Evolutionary conservation across 306 rosid species (phyloP).

Genomic region (Dicorynia guianensis): DNA sequence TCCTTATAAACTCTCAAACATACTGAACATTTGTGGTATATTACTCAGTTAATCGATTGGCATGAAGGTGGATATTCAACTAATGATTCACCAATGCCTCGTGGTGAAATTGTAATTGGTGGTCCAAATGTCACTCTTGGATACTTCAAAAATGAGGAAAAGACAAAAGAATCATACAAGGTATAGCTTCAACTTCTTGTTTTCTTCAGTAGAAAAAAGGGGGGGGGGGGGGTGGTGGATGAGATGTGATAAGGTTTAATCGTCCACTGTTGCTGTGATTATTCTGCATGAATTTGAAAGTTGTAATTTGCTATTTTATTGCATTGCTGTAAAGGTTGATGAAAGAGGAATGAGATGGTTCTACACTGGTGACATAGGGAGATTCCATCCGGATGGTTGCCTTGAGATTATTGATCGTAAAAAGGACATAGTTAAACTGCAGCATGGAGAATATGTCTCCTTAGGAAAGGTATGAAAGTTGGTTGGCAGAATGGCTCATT

Average conservation of each 20-base stretch:
- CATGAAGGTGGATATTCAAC: conserved; percentile 87
- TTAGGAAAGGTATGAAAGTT: conserved; percentile 79
- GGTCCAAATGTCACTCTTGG: conserved; percentile 95
- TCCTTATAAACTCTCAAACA: too few species aligned
- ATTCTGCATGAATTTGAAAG: conserved; percentile 30
- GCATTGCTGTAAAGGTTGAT: conserved; percentile 67
- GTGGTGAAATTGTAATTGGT: conserved; percentile 94
- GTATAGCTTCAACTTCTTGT: conserved; percentile 47
- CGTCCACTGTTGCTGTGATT: conserved; percentile 7
- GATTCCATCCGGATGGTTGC: conserved; percentile 87
- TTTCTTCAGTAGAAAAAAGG: too few species aligned
- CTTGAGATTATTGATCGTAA: conserved; percentile 94
- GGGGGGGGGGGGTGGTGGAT: neutral
- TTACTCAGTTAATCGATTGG: conserved; percentile 85
- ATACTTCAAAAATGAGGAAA: conserved; percentile 93
- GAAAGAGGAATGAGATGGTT: conserved; percentile 94
- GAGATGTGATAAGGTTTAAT: conserved; percentile 6
- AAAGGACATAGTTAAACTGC: conserved; percentile 97
- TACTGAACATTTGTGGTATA: conserved; percentile 32
- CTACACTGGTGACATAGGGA: conserved; percentile 93
- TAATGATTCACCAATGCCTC: conserved; percentile 79
- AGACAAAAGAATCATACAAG: conserved; percentile 90
- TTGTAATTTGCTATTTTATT: conserved; percentile 50
- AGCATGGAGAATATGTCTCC: conserved; percentile 97
- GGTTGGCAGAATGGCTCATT: conserved; percentile 30